Evolutionary conservation across 768 basidiomycete genomes (phyloP).

Genomic region (Collybia sordida): DNA sequence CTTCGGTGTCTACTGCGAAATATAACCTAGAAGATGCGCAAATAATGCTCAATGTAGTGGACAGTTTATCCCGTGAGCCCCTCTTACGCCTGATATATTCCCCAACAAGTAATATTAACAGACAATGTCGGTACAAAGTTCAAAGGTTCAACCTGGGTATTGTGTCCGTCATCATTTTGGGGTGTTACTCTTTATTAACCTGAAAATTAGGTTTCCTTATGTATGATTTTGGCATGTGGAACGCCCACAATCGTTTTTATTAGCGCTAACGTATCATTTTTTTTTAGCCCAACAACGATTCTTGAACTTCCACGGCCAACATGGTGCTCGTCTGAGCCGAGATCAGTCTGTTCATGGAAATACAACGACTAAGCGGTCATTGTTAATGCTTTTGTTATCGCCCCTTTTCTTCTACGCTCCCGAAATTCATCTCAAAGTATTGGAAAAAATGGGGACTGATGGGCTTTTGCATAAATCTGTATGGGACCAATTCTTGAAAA

Average conservation of each 20-base stretch:
- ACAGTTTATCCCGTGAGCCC: slow-evolving; percentile 24
- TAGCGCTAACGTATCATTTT: neutral
- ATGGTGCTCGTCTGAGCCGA: slow-evolving; percentile 41
- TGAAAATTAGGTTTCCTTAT: slow-evolving; percentile 37
- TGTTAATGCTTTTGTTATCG: slow-evolving; percentile 35
- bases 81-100: neutral
- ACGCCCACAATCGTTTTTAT: no score
- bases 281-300: slow-evolving; percentile 36
- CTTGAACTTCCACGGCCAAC: slow-evolving; percentile 46
- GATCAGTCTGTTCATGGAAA: slow-evolving; percentile 40
- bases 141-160: slow-evolving; percentile 23
- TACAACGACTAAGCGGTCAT: slow-evolving; percentile 26
- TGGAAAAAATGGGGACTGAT: slow-evolving; percentile 54
- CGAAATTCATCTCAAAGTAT: slow-evolving; percentile 37
- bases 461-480: slow-evolving; percentile 33
- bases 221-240: slow-evolving; percentile 36
- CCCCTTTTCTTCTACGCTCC: slow-evolving; percentile 54
- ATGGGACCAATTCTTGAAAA: slow-evolving; percentile 45
- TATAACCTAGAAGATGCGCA: slow-evolving; percentile 34
- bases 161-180: slow-evolving; percentile 16
- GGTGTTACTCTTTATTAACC: neutral
- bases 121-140: slow-evolving; percentile 25
- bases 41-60: slow-evolving; percentile 32
- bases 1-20: slow-evolving; percentile 36
- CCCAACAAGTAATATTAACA: slow-evolving; percentile 9